Conservation (phyloP, 2,329 filamentous ascomycete species). For the Pochonia chlamydosporia region DNA sequence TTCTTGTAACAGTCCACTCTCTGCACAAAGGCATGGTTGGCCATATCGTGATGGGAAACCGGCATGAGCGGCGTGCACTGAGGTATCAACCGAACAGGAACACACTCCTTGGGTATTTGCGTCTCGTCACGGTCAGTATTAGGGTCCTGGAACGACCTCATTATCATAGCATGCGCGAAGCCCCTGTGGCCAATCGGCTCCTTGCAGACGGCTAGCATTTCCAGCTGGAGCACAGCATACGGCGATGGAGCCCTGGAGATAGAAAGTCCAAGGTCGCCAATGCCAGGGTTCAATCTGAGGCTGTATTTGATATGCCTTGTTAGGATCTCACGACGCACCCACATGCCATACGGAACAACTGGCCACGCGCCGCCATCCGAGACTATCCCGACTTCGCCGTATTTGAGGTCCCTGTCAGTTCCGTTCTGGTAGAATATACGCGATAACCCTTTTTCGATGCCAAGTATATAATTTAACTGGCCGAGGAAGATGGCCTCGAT, state of each 20-base stretch:
- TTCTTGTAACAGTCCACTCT: background rate
- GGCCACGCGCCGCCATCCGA: background rate
- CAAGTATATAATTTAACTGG: background rate
- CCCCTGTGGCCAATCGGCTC: background rate
- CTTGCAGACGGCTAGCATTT: background rate
- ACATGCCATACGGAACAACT: background rate
- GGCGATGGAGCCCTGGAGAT: background rate
- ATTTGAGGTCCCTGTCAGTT: background rate
- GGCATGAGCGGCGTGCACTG: background rate
- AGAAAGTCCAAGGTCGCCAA: background rate
- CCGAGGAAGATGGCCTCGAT: background rate
- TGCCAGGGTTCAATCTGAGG: background rate
- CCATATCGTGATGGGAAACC: background rate
- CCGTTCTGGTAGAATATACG: conserved; percentile 3
- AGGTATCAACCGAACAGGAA: background rate
- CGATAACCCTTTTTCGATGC: background rate
- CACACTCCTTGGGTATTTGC: background rate
- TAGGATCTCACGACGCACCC: background rate
- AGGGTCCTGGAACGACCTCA: background rate
- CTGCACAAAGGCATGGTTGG: background rate
- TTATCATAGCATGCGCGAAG: background rate
- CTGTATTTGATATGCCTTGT: background rate
- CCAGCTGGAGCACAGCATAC: background rate
- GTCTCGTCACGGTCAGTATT: too few species aligned
- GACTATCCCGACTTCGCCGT: background rate